Base-by-base conservation (phyloP, 1,139 yeast species). In the Protomyces lactucae-debilis region DNA sequence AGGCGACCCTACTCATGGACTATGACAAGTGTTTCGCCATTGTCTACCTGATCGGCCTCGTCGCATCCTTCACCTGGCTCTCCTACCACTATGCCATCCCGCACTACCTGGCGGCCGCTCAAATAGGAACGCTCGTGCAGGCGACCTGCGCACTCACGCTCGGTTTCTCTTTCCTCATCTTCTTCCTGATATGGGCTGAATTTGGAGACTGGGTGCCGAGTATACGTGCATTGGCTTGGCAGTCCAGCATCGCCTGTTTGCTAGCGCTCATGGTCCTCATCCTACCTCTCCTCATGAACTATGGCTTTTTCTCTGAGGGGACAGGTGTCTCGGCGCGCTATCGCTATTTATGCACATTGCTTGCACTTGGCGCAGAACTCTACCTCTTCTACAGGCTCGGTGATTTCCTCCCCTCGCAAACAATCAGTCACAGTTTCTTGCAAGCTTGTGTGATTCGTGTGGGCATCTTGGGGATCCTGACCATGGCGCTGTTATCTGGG, bases 401-500 rank as follows among this genome's bases (percentile, higher is more conserved):
- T 28, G 65, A 68, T 54, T 71, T 68, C 60, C 70, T 77, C 25
- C 79, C 79, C 5, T 16, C 16, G 9, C 43, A 37, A 37, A 14
- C 43, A 12, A 37, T 37, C 14, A 9, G 16, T 37, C 68, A 52
- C 60, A 57, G 56, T 59, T 67, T 73, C 57, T 68, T 71, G 23
- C 76, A 73, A 57, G 75, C 74, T 59, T 69, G 75, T 25, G 78
- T 85, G 45, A 84, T 86, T 61, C 83, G 87, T 67, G 76, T 88
- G 3, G 85, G 88, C 1, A 80, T 88, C 60, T 80, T 85, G 16
- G 96, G 96, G 0, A 85, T 88, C 32, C 83, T 89, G 0, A 76
- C 85, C 48, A 85, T 87, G 80, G 90, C 92, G 0, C 73, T 83
- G 0, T 75, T 88, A 48, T 85, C 91, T 1, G 95, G 95, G 0